A percentile compares a stretch with the other conserved stretches of the same genome.
phyloP scores from a whole-genome alignment of 768 basidiomycete genomes.

The Lentinula lateritia region DNA sequence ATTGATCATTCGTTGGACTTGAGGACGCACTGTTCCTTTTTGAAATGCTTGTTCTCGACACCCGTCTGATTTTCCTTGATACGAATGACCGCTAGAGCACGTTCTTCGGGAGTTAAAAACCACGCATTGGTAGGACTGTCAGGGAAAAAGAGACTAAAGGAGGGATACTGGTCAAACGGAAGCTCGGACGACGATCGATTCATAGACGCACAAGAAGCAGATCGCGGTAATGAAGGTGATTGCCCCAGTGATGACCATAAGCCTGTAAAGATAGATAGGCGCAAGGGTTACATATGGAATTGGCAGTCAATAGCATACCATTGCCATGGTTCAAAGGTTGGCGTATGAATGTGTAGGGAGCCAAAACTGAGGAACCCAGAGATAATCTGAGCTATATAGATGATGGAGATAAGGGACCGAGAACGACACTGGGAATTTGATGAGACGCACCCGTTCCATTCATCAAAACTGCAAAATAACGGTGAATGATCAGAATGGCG shows the following conservation, averaged over 20 bases:
- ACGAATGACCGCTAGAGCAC: conserved; percentile 54
- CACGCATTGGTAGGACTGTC: conserved; percentile 71
- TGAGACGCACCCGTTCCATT: conserved; percentile 54
- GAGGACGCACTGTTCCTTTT: conserved; percentile 66
- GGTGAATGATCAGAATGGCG: neutral
- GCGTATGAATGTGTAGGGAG: conserved; percentile 37
- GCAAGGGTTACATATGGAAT: neutral
- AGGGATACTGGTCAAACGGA: neutral
- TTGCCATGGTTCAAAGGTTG: conserved; percentile 47
- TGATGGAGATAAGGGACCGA: neutral
- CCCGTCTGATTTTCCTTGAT: conserved; percentile 79
- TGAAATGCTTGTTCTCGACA: conserved; percentile 78
- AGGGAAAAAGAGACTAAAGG: conserved; percentile 58
- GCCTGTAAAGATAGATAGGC: conserved; percentile 26
- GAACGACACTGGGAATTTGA: neutral
- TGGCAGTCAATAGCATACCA: conserved; percentile 28
- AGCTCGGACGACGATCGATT: neutral
- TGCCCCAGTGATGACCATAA: conserved; percentile 66
- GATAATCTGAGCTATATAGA: conserved; percentile 59
- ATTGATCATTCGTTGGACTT: neutral
- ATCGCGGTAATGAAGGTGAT: conserved; percentile 50
- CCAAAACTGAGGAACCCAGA: conserved; percentile 61
- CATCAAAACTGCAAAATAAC: conserved; percentile 50
- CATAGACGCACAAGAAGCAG: conserved; percentile 44
- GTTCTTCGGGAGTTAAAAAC: conserved; percentile 67